These are phyloP conservation scores for Phytophthora megakarya DNA, from an alignment of 352 stramenopile species.

Conservation along the genomic window DNA sequence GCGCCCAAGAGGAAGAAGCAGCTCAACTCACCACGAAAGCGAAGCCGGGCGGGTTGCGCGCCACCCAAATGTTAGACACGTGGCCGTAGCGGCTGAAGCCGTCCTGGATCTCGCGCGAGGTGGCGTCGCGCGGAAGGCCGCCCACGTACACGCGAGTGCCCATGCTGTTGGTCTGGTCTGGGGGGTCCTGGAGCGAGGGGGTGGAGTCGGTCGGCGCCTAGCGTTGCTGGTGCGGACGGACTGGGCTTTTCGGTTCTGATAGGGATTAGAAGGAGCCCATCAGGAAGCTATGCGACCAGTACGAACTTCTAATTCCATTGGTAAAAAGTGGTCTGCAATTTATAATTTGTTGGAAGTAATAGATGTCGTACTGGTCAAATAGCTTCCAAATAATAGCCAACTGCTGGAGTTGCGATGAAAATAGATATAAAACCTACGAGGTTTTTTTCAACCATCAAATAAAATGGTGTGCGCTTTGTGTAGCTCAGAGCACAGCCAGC, in stretches of 20 bases:
- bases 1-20: constrained; percentile 24
- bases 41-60: constrained; percentile 86
- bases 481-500: background rate
- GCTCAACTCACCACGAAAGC: constrained; percentile 88
- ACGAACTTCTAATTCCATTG: too few relatives aligned
- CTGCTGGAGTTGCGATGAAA: background rate
- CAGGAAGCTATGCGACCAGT: constrained; percentile 8
- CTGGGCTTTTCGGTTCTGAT: constrained; percentile 36
- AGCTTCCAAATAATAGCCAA: background rate
- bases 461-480: background rate
- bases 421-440: background rate
- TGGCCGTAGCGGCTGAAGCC: constrained; percentile 84
- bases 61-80: constrained; percentile 88
- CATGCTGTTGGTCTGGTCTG: constrained; percentile 49
- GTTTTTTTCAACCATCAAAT: background rate
- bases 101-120: constrained; percentile 82
- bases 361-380: constrained; percentile 2
- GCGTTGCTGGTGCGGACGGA: constrained; percentile 24
- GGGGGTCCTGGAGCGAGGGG: constrained; percentile 13
- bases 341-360: background rate
- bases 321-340: too few relatives aligned
- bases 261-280: background rate
- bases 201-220: constrained; percentile 15
- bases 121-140: constrained; percentile 79
- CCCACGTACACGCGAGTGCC: constrained; percentile 85